phyloP scores from a whole-genome alignment of 768 basidiomycete species.

The Termitomyces sp. region DNA sequence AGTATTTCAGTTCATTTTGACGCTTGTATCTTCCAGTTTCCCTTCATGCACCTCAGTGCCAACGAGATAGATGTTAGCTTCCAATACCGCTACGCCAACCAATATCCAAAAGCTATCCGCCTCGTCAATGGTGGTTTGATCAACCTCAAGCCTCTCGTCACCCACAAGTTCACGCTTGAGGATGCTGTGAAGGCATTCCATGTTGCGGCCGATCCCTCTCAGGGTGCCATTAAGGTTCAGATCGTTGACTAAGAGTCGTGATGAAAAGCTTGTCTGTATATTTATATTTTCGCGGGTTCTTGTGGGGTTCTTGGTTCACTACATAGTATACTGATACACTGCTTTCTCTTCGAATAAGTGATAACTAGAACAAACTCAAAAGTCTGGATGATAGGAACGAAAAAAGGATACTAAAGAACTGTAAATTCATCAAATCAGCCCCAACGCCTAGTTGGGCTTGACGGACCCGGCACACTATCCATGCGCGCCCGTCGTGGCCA shows the following conservation, averaged over 20 bases:
- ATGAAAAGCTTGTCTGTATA: neutral
- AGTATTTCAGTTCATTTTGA: neutral
- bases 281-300: neutral
- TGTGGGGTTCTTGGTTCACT: neutral
- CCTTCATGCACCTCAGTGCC: constrained; percentile 70
- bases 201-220: constrained; percentile 61
- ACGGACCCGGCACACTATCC: constrained; percentile 22
- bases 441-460: constrained; percentile 15
- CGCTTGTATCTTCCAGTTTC: constrained; percentile 38
- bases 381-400: neutral
- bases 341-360: neutral
- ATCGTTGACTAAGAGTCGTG: constrained; percentile 47
- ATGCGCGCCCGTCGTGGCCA: constrained; percentile 49
- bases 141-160: constrained; percentile 76
- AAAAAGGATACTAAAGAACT: neutral
- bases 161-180: constrained; percentile 69
- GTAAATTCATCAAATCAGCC: neutral
- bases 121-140: constrained; percentile 74
- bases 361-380: neutral
- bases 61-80: constrained; percentile 69
- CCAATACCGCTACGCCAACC: constrained; percentile 68
- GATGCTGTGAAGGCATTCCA: constrained; percentile 79
- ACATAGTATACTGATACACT: constrained; percentile 5
- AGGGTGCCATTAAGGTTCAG: constrained; percentile 69
- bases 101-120: constrained; percentile 83